Percentiles rank a stretch among this genome's conserved stretches.
Evolutionary conservation across 1,139 yeast genomes (phyloP).

Genomic region (Candida sp.): DNA sequence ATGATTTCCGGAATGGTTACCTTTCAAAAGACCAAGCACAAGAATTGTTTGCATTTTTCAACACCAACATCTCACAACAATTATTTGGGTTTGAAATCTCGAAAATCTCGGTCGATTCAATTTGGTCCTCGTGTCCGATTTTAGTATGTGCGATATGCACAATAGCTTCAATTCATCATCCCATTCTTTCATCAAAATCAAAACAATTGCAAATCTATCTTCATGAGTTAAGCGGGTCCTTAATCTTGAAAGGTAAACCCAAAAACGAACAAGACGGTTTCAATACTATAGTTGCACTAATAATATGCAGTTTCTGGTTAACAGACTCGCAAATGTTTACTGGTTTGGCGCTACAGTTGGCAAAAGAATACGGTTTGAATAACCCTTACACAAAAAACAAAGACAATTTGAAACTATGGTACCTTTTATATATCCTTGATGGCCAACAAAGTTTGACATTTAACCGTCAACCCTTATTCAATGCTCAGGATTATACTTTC

Average conservation of each 20-base stretch:
- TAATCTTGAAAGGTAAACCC: constrained; percentile 41
- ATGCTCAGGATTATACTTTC: constrained; percentile 42
- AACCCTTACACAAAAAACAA: constrained; percentile 28
- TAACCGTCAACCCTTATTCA: constrained; percentile 54
- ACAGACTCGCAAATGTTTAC: constrained; percentile 64
- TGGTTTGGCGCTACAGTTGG: constrained; percentile 64
- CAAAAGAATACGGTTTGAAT: constrained; percentile 52
- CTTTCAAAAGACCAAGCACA: constrained; percentile 43
- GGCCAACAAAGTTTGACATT: constrained; percentile 67
- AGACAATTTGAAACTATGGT: constrained; percentile 61
- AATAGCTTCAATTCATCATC: constrained; percentile 63
- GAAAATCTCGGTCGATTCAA: constrained; percentile 42
- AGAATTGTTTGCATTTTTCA: constrained; percentile 50
- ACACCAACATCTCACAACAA: constrained; percentile 57
- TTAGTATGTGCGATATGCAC: constrained; percentile 61
- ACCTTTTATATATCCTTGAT: constrained; percentile 62
- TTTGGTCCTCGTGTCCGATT: constrained; percentile 59
- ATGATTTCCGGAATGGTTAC: constrained; percentile 35
- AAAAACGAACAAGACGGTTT: constrained; percentile 48
- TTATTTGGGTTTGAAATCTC: constrained; percentile 64
- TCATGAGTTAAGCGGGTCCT: constrained; percentile 43
- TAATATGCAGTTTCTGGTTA: constrained; percentile 70
- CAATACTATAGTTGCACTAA: constrained; percentile 59
- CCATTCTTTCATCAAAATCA: constrained; percentile 35
- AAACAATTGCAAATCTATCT: constrained; percentile 37